phyloP scores from a whole-genome alignment of 129 eudicot species.

The Deinandra increscens region DNA sequence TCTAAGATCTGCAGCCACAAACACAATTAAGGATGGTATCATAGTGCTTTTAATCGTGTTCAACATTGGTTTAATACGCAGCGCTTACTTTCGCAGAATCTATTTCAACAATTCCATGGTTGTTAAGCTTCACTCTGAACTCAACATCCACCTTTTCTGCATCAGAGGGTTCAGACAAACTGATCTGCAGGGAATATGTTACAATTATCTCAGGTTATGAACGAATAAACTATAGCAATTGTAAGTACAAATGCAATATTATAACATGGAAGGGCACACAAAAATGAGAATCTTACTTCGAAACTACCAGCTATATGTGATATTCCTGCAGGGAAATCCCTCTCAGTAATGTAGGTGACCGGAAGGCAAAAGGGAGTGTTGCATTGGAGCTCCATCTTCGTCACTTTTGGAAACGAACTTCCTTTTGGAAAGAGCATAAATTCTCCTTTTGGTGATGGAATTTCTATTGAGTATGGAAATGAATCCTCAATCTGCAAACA shows the following conservation, averaged over 20 bases:
- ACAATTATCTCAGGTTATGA: neutral
- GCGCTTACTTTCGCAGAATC: constrained; percentile 63
- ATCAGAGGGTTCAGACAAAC: constrained; percentile 37
- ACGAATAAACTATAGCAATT: neutral
- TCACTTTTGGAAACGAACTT: constrained; percentile 48
- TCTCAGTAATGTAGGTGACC: constrained; percentile 42
- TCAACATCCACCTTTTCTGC: constrained; percentile 35
- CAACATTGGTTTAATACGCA: neutral
- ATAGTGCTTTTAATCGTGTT: neutral
- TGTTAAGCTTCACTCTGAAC: constrained; percentile 53
- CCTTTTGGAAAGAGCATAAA: constrained; percentile 51
- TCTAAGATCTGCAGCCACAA: constrained; percentile 45
- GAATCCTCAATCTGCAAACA: constrained; percentile 66
- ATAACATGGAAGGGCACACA: neutral
- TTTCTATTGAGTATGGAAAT: constrained; percentile 66
- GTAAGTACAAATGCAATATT: neutral
- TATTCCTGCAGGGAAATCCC: constrained; percentile 53
- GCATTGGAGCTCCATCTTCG: constrained; percentile 33
- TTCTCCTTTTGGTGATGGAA: constrained; percentile 29
- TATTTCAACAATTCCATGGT: constrained; percentile 57
- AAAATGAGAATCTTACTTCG: constrained; percentile 34
- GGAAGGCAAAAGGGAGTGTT: constrained; percentile 33
- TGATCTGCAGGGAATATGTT: constrained; percentile 42
- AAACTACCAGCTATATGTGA: constrained; percentile 52
- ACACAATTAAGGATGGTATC: neutral